Base-by-base conservation (phyloP, 1,284 basidiomycete genomes). In the Vanrija sp. region DNA sequence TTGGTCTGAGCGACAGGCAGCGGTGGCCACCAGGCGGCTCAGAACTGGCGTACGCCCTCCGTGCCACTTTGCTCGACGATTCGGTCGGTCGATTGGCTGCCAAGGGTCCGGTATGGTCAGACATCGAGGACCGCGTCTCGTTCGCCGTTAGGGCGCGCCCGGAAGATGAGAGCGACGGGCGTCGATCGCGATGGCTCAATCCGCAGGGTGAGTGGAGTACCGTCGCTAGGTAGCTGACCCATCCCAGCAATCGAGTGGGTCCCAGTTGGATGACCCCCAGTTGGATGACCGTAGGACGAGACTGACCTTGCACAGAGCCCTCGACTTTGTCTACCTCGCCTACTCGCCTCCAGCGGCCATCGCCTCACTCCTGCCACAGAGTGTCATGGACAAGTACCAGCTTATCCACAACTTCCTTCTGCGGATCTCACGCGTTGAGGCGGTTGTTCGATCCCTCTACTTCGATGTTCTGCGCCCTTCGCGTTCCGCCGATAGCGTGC, bases 281-380 rank as follows among this genome's bases (percentile, higher is more conserved):
- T n/a, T n/a, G 18, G 42, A 5, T 23, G 28, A 29, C 0, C 14
- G 2, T 23, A 23, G 21, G 21, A 23, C 21, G 21, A 4, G n/a
- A 34, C 43, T 45, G 21, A 38, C 26, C 16, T 23, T 10, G 6
- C 50, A n/a, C 43, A 87, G 88, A 73, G 89, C 91, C 8, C 74
- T 93, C 40, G 91, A 93, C 73, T 94, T 92, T 65, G 74, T 94
- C 16, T 89, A 89, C 68, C 84, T 93, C 77, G 85, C 89, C 58
- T 94, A 93, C 73, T 86, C 86, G 61, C 85, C 89, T 14, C 88
- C 89, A 1, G 79, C 80, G 21, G 83, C 88, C 0, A 77, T 93
- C 39, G 82, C 85, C 46, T 79, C 85, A 9, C 69, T 93, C 8
- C 85, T 94, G 34, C 84, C 88, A 0, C 77, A 81, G 0, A 79